A percentile compares a stretch with the other conserved stretches of the same genome.
These are phyloP conservation scores for Favolaschia claudopus DNA, from an alignment of 768 basidiomycete genomes.

Conservation along the genomic window DNA sequence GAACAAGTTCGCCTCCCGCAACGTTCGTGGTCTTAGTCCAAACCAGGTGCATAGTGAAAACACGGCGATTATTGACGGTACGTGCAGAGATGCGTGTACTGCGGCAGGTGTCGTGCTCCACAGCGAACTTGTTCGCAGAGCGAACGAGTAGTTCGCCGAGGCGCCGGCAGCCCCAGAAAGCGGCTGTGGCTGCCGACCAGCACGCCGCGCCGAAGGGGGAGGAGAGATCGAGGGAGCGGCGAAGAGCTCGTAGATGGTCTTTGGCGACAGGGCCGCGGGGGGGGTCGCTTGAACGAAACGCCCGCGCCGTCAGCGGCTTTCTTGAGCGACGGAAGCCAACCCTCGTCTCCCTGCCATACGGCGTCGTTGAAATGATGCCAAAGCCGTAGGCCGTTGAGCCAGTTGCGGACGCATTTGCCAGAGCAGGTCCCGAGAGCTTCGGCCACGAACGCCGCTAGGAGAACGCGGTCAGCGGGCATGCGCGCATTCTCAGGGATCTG, in stretches of 20 bases:
- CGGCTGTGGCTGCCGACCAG: constrained; percentile 21
- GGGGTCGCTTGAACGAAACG: constrained; percentile 10
- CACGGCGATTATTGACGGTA: too few species aligned
- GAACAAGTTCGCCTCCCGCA: too few species aligned
- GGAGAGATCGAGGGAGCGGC: neutral
- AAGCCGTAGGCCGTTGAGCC: constrained; percentile 20
- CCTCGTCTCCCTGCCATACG: constrained; percentile 25
- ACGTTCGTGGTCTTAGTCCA: too few species aligned
- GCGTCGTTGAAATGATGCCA: constrained; percentile 23
- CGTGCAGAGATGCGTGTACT: too few species aligned
- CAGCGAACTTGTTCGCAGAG: neutral
- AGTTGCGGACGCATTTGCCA: constrained; percentile 18
- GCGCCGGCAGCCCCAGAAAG: constrained; percentile 26
- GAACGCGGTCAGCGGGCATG: constrained; percentile 30
- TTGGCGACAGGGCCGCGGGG: constrained; percentile 13
- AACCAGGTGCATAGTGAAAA: too few species aligned
- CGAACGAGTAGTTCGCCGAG: constrained; percentile 17
- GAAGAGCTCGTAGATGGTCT: constrained; percentile 9
- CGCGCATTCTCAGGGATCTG: constrained; percentile 25
- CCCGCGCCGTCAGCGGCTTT: constrained; percentile 17
- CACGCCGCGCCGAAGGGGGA: constrained; percentile 14
- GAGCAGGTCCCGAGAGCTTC: neutral
- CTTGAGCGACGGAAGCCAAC: constrained; percentile 3
- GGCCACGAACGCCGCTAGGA: constrained; percentile 35
- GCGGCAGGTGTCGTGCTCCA: neutral